Conservation (phyloP, 1,284 basidiomycete species). For the Ceratobasidium sp. region DNA sequence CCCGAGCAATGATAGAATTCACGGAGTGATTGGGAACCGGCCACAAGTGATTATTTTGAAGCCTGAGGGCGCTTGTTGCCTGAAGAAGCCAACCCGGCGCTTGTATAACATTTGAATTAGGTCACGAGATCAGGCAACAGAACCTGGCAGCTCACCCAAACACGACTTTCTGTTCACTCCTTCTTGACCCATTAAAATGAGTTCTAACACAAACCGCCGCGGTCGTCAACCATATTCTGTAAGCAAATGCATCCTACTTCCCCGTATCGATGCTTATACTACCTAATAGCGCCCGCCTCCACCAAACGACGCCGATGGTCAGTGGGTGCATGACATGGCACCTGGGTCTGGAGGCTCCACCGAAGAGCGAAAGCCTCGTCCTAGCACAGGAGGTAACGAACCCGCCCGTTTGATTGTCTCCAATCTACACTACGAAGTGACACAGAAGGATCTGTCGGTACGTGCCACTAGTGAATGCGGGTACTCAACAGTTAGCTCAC, state of each 20-base stretch:
- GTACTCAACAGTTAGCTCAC: too few species aligned
- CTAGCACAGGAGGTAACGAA: conserved; percentile 46
- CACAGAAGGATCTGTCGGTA: conserved; percentile 85
- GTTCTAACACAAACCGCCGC: conserved; percentile 5
- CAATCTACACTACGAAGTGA: conserved; percentile 94
- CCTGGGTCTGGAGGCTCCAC: conserved; percentile 53
- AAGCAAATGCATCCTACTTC: neutral
- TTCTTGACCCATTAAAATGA: conserved; percentile 29
- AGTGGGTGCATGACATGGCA: conserved; percentile 77
- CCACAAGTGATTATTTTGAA: neutral
- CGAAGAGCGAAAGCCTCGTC: conserved; percentile 43
- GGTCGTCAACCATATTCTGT: conserved; percentile 38
- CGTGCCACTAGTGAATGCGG: conserved; percentile 52
- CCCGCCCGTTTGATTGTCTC: conserved; percentile 76
- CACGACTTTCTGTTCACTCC: neutral
- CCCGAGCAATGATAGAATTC: neutral
- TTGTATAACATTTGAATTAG: neutral
- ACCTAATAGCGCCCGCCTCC: conserved; percentile 26
- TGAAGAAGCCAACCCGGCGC: neutral
- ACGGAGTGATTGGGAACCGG: neutral
- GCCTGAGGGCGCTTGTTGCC: conserved; percentile 2
- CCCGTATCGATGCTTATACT: neutral
- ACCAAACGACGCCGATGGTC: conserved; percentile 53
- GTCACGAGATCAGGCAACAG: neutral
- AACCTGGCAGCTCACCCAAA: neutral